These are phyloP conservation scores for Cytospora piceicola DNA, from an alignment of 2,329 filamentous ascomycete species.

Conservation along the genomic window DNA sequence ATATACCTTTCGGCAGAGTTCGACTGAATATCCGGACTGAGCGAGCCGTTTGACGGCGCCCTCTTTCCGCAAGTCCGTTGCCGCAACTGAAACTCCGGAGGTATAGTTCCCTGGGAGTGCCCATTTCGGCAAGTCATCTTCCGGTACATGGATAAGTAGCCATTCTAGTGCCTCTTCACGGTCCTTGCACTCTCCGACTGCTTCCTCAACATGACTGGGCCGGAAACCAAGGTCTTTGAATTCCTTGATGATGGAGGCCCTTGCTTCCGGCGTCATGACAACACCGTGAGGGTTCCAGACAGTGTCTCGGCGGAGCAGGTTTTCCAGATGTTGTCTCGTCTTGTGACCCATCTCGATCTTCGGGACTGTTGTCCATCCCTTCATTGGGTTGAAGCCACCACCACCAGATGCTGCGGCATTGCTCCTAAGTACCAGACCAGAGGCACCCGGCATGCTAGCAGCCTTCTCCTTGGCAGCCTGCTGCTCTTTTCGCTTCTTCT, in stretches of 20 bases:
- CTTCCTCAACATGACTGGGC: slow-evolving; percentile 87
- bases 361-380: slow-evolving; percentile 81
- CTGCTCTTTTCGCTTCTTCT: slow-evolving; percentile 78
- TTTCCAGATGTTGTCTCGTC: slow-evolving; percentile 78
- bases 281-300: slow-evolving; percentile 86
- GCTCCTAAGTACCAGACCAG: slow-evolving; percentile 58
- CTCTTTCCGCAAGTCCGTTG: slow-evolving; percentile 79
- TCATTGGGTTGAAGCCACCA: slow-evolving; percentile 54
- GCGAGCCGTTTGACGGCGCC: slow-evolving; percentile 80
- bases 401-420: slow-evolving; percentile 42
- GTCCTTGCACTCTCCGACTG: slow-evolving; percentile 84
- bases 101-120: slow-evolving; percentile 89
- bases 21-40: slow-evolving; percentile 80
- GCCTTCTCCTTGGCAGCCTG: slow-evolving; percentile 71
- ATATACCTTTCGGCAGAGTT: slow-evolving; percentile 79
- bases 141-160: slow-evolving; percentile 94
- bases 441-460: slow-evolving; percentile 62
- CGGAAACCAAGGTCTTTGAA: slow-evolving; percentile 82
- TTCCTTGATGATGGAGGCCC: slow-evolving; percentile 68
- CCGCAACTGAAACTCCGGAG: slow-evolving; percentile 84
- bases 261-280: slow-evolving; percentile 62
- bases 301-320: slow-evolving; percentile 74
- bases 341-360: slow-evolving; percentile 92
- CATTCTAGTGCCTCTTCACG: slow-evolving; percentile 92
- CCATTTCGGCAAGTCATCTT: slow-evolving; percentile 94